Evolutionary conservation across 2,329 filamentous ascomycete species (phyloP).

Genomic region (Xylaria sp.): DNA sequence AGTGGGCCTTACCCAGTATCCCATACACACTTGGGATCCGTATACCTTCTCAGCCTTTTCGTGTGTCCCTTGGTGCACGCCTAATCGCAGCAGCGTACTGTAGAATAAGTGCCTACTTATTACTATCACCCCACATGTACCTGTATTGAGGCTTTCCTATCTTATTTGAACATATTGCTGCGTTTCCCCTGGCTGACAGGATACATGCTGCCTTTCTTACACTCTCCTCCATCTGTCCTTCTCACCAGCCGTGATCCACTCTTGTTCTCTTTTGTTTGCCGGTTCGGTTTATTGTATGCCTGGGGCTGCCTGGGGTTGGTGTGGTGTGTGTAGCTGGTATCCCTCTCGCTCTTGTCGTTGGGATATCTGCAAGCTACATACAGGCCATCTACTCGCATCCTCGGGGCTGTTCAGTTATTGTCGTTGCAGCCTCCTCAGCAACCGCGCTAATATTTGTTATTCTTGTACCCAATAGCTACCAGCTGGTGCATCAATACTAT

Average conservation of each 20-base stretch:
- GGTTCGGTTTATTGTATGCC: constrained; percentile 7
- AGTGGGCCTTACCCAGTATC: constrained; percentile 2
- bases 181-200: constrained; percentile 5
- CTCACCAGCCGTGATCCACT: not conserved
- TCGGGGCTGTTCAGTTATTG: constrained; percentile 6
- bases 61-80: not conserved
- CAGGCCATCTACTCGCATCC: not conserved
- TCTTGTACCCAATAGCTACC: constrained; percentile 20
- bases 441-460: constrained; percentile 19
- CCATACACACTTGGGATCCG: constrained; percentile 11
- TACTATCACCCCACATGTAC: not conserved
- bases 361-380: constrained; percentile 10
- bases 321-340: constrained; percentile 4
- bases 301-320: not conserved
- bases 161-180: constrained; percentile 7
- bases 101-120: not conserved
- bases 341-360: not conserved
- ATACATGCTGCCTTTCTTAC: constrained; percentile 13
- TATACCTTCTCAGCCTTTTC: constrained; percentile 21
- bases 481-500: constrained; percentile 13
- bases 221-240: not conserved
- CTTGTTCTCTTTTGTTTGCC: not conserved
- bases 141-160: not conserved
- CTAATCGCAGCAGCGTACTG: not conserved
- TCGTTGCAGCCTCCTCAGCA: constrained; percentile 20